Evolutionary conservation across 139 green algal species (phyloP).

Genomic region (Tetradesmus lagerheimii): DNA sequence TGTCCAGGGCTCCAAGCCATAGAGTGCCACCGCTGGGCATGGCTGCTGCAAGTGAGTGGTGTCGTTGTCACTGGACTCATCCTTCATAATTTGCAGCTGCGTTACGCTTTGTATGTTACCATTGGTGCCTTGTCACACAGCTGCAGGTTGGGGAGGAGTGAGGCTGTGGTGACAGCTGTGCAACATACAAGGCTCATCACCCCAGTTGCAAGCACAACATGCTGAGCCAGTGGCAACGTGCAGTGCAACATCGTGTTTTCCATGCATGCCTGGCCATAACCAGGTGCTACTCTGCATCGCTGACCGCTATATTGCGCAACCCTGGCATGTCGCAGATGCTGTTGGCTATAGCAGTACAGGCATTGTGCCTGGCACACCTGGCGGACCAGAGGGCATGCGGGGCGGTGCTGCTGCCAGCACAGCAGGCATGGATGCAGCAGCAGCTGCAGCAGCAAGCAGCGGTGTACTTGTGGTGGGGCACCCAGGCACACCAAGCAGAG

Average conservation of each 20-base stretch:
- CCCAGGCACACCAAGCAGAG: conserved; percentile 29
- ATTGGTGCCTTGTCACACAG: too few relatives aligned
- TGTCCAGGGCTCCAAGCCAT: neutral
- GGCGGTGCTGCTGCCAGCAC: neutral
- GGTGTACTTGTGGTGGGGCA: neutral
- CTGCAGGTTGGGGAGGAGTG: too few relatives aligned
- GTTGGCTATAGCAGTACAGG: neutral
- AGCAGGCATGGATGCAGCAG: neutral
- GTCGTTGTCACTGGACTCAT: too few relatives aligned
- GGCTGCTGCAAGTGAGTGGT: neutral
- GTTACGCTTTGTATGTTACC: too few relatives aligned
- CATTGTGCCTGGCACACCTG: neutral
- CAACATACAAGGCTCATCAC: too few relatives aligned
- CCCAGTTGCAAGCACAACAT: too few relatives aligned
- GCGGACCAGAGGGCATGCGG: neutral
- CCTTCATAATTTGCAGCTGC: too few relatives aligned
- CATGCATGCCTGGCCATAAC: too few relatives aligned
- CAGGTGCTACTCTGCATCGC: neutral
- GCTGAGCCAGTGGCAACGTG: too few relatives aligned
- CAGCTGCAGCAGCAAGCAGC: neutral
- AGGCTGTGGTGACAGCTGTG: too few relatives aligned
- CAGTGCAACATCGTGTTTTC: too few relatives aligned
- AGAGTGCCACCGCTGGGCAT: conserved; percentile 23
- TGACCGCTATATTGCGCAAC: neutral
- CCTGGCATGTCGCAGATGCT: conserved; percentile 1